phyloP scores from a whole-genome alignment of 169 alveolate species.

The Plasmodium gonderi region DNA sequence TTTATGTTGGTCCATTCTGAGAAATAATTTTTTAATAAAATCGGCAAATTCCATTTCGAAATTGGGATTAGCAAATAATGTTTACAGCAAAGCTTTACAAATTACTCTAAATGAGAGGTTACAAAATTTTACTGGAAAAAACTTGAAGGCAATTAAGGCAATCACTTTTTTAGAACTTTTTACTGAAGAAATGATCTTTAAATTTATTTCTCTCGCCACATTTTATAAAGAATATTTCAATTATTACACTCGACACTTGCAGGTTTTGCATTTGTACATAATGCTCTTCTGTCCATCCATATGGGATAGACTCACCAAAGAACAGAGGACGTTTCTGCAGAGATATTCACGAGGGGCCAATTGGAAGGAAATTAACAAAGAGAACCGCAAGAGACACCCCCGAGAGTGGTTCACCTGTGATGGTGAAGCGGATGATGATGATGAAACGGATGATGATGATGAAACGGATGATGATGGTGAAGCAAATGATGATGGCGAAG shows the following conservation, averaged over 20 bases:
- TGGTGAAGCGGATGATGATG: background rate
- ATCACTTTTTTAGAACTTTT: slow-evolving; percentile 81
- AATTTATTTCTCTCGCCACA: slow-evolving; percentile 77
- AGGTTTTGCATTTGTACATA: slow-evolving; percentile 77
- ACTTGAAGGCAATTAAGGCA: slow-evolving; percentile 9
- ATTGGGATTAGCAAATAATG: slow-evolving; percentile 77
- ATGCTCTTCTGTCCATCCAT: slow-evolving; percentile 27
- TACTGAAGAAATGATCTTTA: slow-evolving; percentile 79
- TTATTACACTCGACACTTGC: slow-evolving; percentile 80
- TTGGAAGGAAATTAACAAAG: slow-evolving; percentile 25
- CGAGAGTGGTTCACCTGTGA: background rate
- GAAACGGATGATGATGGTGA: background rate
- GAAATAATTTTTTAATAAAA: slow-evolving; percentile 83
- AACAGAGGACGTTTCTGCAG: slow-evolving; percentile 34
- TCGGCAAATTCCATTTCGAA: slow-evolving; percentile 82
- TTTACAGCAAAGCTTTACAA: slow-evolving; percentile 79
- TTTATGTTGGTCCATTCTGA: slow-evolving; percentile 84
- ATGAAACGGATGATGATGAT: background rate
- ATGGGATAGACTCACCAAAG: slow-evolving; percentile 20
- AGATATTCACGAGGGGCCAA: slow-evolving; percentile 36
- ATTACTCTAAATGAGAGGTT: slow-evolving; percentile 77
- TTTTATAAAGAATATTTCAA: slow-evolving; percentile 78
- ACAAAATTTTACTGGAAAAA: slow-evolving; percentile 74
- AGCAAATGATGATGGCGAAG: background rate
- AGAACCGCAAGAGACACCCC: too few relatives aligned